Percentiles rank a stretch among this genome's conserved stretches.
Evolutionary conservation across 2,329 filamentous ascomycete genomes (phyloP).

Genomic region (Aspergillus oerlinghausenensis): DNA sequence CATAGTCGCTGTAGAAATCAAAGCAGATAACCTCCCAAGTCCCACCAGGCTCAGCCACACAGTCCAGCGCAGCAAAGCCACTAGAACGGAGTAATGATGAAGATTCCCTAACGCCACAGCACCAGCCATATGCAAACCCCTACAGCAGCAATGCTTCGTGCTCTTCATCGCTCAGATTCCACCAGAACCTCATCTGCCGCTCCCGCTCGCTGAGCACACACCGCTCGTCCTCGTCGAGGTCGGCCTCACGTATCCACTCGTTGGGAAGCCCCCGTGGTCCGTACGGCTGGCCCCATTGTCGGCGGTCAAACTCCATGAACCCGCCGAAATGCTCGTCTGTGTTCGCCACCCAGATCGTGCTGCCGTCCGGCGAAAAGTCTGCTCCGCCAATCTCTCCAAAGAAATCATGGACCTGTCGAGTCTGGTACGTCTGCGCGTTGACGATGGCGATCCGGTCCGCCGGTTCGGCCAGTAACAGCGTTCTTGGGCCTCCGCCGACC

Average conservation of each 20-base stretch:
- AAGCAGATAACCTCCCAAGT: background rate
- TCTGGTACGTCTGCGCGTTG: conserved; percentile 40
- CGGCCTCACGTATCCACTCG: conserved; percentile 34
- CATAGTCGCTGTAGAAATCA: background rate
- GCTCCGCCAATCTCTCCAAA: conserved; percentile 44
- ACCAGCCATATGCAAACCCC: background rate
- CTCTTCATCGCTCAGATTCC: conserved; percentile 29
- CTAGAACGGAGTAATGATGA: background rate
- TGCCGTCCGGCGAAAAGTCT: conserved; percentile 39
- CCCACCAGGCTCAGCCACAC: background rate
- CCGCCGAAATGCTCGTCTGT: conserved; percentile 41
- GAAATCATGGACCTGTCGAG: conserved; percentile 42
- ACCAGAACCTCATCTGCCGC: conserved; percentile 30
- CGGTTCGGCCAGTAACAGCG: conserved; percentile 40
- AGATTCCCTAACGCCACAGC: background rate
- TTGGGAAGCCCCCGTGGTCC: conserved; percentile 31
- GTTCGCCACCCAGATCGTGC: conserved; percentile 41
- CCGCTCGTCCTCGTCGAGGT: conserved; percentile 32
- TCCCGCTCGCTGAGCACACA: conserved; percentile 33
- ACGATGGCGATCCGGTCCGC: conserved; percentile 43
- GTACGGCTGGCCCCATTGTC: conserved; percentile 34
- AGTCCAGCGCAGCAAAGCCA: background rate
- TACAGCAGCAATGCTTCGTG: conserved; percentile 33
- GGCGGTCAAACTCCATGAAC: conserved; percentile 41
- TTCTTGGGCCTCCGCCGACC: conserved; percentile 40